Conservation (phyloP, 257 asterid species). For the Handroanthus guayacan region DNA sequence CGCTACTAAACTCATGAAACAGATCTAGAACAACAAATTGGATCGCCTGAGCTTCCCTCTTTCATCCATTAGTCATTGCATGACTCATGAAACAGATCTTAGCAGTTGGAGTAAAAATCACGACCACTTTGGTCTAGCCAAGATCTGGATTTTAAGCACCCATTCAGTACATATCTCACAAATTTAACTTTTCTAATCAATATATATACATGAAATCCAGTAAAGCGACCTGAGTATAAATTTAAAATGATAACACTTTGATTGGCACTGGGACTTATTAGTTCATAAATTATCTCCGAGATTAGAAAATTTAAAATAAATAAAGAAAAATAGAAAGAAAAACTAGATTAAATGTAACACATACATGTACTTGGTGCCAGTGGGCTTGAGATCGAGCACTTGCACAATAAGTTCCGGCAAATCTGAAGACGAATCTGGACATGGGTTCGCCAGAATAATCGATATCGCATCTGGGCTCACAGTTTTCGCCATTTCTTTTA, state of each 20-base stretch:
- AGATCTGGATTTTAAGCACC: conserved; percentile 4
- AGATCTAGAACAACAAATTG: not conserved
- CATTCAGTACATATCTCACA: not conserved
- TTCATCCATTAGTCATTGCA: not conserved
- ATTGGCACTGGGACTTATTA: too few species aligned
- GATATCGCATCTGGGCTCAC: conserved; percentile 79
- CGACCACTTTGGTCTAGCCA: not conserved
- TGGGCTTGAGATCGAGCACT: conserved; percentile 75
- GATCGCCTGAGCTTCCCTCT: not conserved
- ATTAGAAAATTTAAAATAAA: too few species aligned
- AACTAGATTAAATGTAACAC: not conserved
- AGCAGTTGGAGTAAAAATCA: not conserved
- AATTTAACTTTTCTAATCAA: not conserved
- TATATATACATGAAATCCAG: not conserved
- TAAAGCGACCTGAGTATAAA: not conserved
- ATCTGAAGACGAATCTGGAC: conserved; percentile 67
- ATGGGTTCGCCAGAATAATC: conserved; percentile 72
- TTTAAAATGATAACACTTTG: too few species aligned
- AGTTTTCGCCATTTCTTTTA: conserved; percentile 50
- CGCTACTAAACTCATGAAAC: not conserved
- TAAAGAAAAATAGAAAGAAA: not conserved
- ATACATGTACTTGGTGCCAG: conserved; percentile 67
- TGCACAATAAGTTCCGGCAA: conserved; percentile 77
- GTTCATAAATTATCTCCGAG: not conserved
- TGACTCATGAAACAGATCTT: not conserved